Conservation (phyloP, 495 filamentous ascomycete species). For the Tetracladium marchalianum region DNA sequence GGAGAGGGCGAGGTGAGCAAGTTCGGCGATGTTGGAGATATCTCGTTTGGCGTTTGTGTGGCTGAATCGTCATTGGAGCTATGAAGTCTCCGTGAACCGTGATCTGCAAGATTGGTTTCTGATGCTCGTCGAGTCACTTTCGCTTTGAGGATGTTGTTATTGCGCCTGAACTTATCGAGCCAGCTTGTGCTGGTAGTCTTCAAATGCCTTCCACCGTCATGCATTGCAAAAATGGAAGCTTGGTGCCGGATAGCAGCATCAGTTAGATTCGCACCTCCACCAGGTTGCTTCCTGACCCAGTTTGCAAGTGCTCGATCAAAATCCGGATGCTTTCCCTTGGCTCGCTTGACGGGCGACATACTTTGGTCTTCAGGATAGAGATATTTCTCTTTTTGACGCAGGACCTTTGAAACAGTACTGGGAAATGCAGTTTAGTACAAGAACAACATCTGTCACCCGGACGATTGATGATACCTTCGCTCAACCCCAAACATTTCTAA, state of each 20-base stretch:
- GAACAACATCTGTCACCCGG: background rate
- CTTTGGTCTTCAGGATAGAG: constrained; percentile 79
- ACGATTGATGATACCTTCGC: constrained; percentile 62
- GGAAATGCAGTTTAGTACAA: constrained; percentile 18
- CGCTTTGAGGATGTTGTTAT: constrained; percentile 64
- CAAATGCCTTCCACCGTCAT: constrained; percentile 66
- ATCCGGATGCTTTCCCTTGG: constrained; percentile 88
- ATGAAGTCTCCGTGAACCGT: constrained; percentile 35
- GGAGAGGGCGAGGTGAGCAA: constrained; percentile 54
- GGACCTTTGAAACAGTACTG: constrained; percentile 96
- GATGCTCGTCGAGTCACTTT: constrained; percentile 60
- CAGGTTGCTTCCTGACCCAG: constrained; percentile 75
- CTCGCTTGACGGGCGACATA: constrained; percentile 76
- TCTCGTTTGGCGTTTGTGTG: constrained; percentile 57
- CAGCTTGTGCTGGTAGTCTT: constrained; percentile 68
- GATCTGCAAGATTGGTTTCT: constrained; percentile 50
- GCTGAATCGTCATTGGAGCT: constrained; percentile 43
- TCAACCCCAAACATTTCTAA: constrained; percentile 91
- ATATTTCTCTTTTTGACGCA: constrained; percentile 96
- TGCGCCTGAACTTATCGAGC: constrained; percentile 96
- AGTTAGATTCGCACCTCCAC: constrained; percentile 64
- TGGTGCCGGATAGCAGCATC: constrained; percentile 83
- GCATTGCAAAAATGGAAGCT: constrained; percentile 74
- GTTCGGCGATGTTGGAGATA: constrained; percentile 64
- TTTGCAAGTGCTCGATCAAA: constrained; percentile 90